phyloP scores from a whole-genome alignment of 2,329 filamentous ascomycete genomes.

The Colletotrichum paranaense region DNA sequence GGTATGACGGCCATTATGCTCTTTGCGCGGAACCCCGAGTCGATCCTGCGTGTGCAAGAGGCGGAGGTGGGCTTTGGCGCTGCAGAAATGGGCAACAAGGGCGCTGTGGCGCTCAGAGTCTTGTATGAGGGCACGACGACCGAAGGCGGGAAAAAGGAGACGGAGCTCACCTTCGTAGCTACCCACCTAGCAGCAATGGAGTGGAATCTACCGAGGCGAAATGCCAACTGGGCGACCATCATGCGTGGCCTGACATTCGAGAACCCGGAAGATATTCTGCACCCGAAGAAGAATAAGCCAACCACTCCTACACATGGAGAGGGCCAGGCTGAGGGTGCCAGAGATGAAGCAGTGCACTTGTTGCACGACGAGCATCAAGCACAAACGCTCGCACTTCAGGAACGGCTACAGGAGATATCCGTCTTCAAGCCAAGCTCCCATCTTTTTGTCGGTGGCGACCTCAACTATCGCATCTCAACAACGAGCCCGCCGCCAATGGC shows the following conservation, averaged over 20 bases:
- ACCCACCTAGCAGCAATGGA: slow-evolving; percentile 93
- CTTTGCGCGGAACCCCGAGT: slow-evolving; percentile 75
- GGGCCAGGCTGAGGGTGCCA: slow-evolving; percentile 39
- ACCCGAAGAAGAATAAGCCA: slow-evolving; percentile 24
- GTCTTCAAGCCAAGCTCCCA: slow-evolving; percentile 82
- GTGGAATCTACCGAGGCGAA: slow-evolving; percentile 77
- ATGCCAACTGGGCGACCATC: slow-evolving; percentile 89
- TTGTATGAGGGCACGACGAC: slow-evolving; percentile 60
- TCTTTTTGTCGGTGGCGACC: slow-evolving; percentile 88
- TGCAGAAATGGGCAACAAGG: slow-evolving; percentile 94
- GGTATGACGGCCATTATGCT: slow-evolving; percentile 93
- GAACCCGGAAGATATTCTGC: slow-evolving; percentile 57
- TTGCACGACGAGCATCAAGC: slow-evolving; percentile 49
- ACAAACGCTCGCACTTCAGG: slow-evolving; percentile 51
- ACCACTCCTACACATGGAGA: slow-evolving; percentile 12
- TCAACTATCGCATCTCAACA: slow-evolving; percentile 91
- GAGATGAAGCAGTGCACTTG: slow-evolving; percentile 44
- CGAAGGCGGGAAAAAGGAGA: slow-evolving; percentile 47
- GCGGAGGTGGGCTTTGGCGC: slow-evolving; percentile 87
- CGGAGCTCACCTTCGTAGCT: slow-evolving; percentile 85
- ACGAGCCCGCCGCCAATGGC: slow-evolving; percentile 71
- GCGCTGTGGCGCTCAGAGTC: slow-evolving; percentile 83
- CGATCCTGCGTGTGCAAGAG: slow-evolving; percentile 75
- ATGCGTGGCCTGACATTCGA: slow-evolving; percentile 83
- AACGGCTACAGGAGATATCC: slow-evolving; percentile 65